Percentiles rank a stretch among this genome's conserved stretches.
These are phyloP conservation scores for Globisporangium heterothallicum DNA, from an alignment of 352 stramenopile genomes.

Conservation along the genomic window DNA sequence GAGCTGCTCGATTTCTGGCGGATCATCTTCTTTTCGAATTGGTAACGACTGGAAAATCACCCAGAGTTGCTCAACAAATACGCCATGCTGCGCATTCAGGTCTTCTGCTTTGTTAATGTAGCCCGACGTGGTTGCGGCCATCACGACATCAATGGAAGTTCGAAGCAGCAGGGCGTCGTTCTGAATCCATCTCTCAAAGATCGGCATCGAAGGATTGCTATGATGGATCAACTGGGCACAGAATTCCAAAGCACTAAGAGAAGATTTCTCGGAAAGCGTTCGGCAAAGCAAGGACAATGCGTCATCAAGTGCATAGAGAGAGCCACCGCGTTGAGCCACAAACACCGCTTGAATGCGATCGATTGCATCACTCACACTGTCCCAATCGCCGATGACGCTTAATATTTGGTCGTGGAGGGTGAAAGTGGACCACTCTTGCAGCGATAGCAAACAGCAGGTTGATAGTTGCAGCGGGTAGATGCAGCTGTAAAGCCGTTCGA, in stretches of 20 bases:
- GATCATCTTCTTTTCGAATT: conserved; percentile 54
- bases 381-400: conserved; percentile 31
- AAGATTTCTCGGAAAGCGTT: conserved; percentile 21
- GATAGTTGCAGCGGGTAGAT: conserved; percentile 41
- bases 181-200: conserved; percentile 53
- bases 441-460: conserved; percentile 28
- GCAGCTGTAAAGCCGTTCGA: conserved; percentile 57
- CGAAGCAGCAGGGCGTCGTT: conserved; percentile 41
- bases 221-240: conserved; percentile 52
- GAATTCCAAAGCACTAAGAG: conserved; percentile 31
- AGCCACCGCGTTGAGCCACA: conserved; percentile 30
- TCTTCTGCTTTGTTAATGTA: background rate
- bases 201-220: conserved; percentile 50
- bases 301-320: conserved; percentile 38
- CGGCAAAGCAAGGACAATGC: conserved; percentile 45
- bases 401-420: conserved; percentile 55
- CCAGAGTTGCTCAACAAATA: conserved; percentile 60
- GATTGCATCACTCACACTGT: conserved; percentile 17
- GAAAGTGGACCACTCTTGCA: conserved; percentile 53
- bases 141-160: conserved; percentile 54
- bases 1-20: conserved; percentile 40
- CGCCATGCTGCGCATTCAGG: conserved; percentile 10
- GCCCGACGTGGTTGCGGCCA: background rate
- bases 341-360: conserved; percentile 48
- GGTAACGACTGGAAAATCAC: conserved; percentile 68